A percentile compares a stretch with the other conserved stretches of the same genome.
These are phyloP conservation scores for Trypethelium eluteriae DNA, from an alignment of 495 filamentous ascomycete species.

Conservation along the genomic window DNA sequence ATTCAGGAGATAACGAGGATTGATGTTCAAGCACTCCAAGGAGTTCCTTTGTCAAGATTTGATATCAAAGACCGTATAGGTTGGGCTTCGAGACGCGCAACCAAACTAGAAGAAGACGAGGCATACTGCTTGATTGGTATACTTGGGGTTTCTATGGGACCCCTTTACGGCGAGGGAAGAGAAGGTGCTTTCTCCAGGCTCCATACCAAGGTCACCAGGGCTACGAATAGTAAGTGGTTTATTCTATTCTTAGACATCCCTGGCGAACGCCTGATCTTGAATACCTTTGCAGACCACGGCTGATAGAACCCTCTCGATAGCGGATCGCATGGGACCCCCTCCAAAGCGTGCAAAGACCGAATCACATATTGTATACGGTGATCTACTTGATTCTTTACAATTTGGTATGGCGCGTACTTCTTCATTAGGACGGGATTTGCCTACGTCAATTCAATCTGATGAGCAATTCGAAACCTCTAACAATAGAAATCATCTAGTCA, in stretches of 20 bases:
- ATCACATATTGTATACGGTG: background rate
- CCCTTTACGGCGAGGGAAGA: constrained; percentile 17
- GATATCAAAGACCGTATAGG: constrained; percentile 14
- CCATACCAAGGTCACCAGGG: background rate
- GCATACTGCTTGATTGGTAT: constrained; percentile 22
- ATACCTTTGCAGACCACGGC: background rate
- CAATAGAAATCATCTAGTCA: background rate
- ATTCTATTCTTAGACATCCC: background rate
- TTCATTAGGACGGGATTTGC: background rate
- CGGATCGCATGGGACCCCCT: background rate
- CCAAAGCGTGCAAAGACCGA: background rate
- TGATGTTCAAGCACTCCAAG: constrained; percentile 12
- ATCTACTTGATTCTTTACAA: background rate
- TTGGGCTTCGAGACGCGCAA: constrained; percentile 19
- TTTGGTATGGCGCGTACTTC: background rate
- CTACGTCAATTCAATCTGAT: background rate
- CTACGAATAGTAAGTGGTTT: background rate
- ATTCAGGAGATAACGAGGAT: constrained; percentile 16
- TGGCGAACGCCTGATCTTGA: background rate
- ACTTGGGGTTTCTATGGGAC: constrained; percentile 12
- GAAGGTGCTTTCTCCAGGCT: background rate
- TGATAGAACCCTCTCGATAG: background rate
- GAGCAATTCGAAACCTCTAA: too few relatives aligned
- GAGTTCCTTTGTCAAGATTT: background rate
- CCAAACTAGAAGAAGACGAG: constrained; percentile 18